These are phyloP conservation scores for Phyllosticta citribraziliensis DNA, from an alignment of 2,329 filamentous ascomycete genomes.

Conservation along the genomic window DNA sequence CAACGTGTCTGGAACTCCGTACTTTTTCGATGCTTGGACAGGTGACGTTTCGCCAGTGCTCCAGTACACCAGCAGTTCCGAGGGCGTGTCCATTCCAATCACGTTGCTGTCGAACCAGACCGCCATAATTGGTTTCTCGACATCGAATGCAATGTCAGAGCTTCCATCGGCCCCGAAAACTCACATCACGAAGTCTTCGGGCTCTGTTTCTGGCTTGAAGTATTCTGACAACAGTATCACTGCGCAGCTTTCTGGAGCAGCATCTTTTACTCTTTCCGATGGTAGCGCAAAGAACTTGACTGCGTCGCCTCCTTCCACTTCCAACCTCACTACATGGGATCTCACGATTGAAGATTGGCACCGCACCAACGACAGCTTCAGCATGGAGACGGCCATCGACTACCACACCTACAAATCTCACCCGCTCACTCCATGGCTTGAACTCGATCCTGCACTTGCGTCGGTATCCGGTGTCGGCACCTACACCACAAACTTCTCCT, in stretches of 20 bases:
- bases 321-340: conserved; percentile 27
- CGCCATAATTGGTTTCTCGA: conserved; percentile 29
- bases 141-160: neutral
- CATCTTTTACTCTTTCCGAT: conserved; percentile 11
- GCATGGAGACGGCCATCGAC: conserved; percentile 22
- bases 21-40: conserved; percentile 35
- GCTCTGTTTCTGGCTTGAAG: conserved; percentile 1
- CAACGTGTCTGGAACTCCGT: conserved; percentile 19
- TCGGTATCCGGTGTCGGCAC: conserved; percentile 26
- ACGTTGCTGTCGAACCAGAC: conserved; percentile 32
- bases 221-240: neutral
- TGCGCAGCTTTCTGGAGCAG: conserved; percentile 11
- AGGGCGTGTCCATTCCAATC: conserved; percentile 24
- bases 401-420: conserved; percentile 16
- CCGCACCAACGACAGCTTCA: conserved; percentile 25
- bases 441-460: conserved; percentile 19
- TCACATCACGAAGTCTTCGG: neutral
- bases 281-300: conserved; percentile 11
- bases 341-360: conserved; percentile 31
- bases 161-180: neutral
- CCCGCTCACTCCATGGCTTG: conserved; percentile 26
- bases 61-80: conserved; percentile 21
- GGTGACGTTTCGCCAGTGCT: conserved; percentile 25
- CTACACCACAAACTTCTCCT: conserved; percentile 25
- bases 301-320: conserved; percentile 12